Conservation (phyloP, 2,329 filamentous ascomycete genomes). For the Pseudohalonectria lignicola region DNA sequence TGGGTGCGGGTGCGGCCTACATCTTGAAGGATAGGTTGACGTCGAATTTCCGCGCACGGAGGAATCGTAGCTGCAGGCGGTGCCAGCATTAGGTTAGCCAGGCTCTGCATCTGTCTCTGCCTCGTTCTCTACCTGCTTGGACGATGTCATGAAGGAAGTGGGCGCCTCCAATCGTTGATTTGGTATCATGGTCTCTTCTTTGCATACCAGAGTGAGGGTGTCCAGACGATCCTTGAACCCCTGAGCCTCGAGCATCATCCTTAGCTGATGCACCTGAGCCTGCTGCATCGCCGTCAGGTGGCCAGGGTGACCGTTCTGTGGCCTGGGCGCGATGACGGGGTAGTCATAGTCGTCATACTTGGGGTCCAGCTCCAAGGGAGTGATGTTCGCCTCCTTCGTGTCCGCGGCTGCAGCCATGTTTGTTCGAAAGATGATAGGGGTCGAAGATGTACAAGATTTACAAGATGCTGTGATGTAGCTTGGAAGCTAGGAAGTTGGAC, state of each 20-base stretch:
- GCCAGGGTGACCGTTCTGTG: slow-evolving; percentile 72
- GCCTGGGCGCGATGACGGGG: slow-evolving; percentile 63
- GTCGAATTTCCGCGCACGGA: slow-evolving; percentile 92
- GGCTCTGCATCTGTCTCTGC: too few species aligned
- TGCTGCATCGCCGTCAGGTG: slow-evolving; percentile 79
- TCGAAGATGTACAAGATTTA: neutral
- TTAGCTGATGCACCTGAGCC: slow-evolving; percentile 78
- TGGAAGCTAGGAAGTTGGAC: too few species aligned
- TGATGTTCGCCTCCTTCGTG: slow-evolving; percentile 13
- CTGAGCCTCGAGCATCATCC: slow-evolving; percentile 70
- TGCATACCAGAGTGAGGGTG: slow-evolving; percentile 76
- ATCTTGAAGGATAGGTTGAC: slow-evolving; percentile 76
- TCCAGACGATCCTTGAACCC: slow-evolving; percentile 80
- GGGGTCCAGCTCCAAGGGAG: slow-evolving; percentile 51
- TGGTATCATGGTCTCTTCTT: too few species aligned
- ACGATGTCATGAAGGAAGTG: too few species aligned
- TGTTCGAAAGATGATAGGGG: slow-evolving; percentile 4
- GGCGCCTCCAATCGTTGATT: too few species aligned
- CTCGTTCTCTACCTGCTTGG: too few species aligned
- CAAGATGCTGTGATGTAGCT: neutral
- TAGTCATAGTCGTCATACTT: slow-evolving; percentile 97
- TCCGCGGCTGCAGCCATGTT: slow-evolving; percentile 12
- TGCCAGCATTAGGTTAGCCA: too few species aligned
- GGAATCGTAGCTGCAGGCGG: slow-evolving; percentile 85
- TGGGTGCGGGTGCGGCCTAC: slow-evolving; percentile 40